A percentile compares a stretch with the other conserved stretches of the same genome.
Conservation (phyloP, 305 asterid genomes). For the Caryopteris hybrid region DNA sequence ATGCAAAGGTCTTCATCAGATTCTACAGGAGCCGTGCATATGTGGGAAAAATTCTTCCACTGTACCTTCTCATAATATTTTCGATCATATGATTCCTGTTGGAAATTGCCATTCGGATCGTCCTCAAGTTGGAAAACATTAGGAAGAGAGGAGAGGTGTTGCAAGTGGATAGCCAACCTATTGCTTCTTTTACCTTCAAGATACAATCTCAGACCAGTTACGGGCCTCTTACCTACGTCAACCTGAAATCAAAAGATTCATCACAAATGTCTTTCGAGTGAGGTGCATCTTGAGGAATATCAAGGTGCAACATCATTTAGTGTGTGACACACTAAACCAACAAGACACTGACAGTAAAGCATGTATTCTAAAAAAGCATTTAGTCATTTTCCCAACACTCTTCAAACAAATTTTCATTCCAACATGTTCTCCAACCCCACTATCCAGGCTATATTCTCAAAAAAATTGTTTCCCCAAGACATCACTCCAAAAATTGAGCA, state of each 20-base stretch:
- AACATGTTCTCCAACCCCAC: not conserved
- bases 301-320: not conserved
- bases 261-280: not conserved
- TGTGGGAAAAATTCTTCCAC: conserved; percentile 97
- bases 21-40: conserved; percentile 94
- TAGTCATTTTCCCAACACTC: not conserved
- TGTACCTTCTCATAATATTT: conserved; percentile 79
- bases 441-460: too few species aligned
- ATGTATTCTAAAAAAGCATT: not conserved
- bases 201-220: conserved; percentile 83
- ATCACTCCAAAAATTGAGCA: too few species aligned
- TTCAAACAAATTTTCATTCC: not conserved
- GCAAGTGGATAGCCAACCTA: conserved; percentile 87
- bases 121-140: conserved; percentile 72
- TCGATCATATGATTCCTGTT: conserved; percentile 61
- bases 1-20: conserved; percentile 76
- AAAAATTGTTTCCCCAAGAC: not conserved
- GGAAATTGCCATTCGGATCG: conserved; percentile 54
- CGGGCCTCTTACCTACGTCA: conserved; percentile 91
- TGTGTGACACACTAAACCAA: not conserved
- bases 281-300: not conserved
- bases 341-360: not conserved
- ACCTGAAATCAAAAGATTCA: conserved; percentile 52
- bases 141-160: conserved; percentile 94
- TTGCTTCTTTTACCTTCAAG: conserved; percentile 96